Conservation (phyloP, 495 filamentous ascomycete species). For the Hyaloscypha finlandica region DNA sequence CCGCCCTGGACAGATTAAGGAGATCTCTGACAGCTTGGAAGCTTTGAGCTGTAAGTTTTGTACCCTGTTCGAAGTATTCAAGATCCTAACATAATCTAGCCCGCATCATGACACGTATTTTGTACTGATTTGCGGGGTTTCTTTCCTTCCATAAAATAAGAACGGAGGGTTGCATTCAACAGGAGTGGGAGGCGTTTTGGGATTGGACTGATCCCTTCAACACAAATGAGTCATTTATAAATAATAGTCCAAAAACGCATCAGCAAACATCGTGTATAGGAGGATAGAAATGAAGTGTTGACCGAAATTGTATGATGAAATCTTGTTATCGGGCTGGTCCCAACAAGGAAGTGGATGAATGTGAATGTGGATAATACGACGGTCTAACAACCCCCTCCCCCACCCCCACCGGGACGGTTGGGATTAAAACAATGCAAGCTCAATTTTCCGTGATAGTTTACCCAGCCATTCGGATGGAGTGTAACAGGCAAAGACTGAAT, state of each 20-base stretch:
- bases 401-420: neutral
- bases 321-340: neutral
- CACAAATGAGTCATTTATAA: slow-evolving; percentile 14
- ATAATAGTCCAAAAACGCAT: slow-evolving; percentile 1
- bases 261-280: neutral
- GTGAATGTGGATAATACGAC: neutral
- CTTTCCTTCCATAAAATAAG: neutral
- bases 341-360: neutral
- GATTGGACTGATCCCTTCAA: slow-evolving; percentile 27
- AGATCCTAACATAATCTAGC: slow-evolving; percentile 43
- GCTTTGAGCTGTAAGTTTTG: slow-evolving; percentile 69
- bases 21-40: slow-evolving; percentile 81
- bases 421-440: neutral
- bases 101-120: slow-evolving; percentile 82
- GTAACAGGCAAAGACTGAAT: neutral
- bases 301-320: neutral
- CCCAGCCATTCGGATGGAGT: neutral
- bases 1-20: slow-evolving; percentile 76
- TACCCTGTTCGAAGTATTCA: neutral
- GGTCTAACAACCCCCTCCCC: neutral
- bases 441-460: neutral
- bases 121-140: slow-evolving; percentile 62
- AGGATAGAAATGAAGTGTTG: slow-evolving; percentile 3
- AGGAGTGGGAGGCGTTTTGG: slow-evolving; percentile 21
- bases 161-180: slow-evolving; percentile 30